Conservation (phyloP, 805 yeast species). For the Metschnikowia picachoensis region DNA sequence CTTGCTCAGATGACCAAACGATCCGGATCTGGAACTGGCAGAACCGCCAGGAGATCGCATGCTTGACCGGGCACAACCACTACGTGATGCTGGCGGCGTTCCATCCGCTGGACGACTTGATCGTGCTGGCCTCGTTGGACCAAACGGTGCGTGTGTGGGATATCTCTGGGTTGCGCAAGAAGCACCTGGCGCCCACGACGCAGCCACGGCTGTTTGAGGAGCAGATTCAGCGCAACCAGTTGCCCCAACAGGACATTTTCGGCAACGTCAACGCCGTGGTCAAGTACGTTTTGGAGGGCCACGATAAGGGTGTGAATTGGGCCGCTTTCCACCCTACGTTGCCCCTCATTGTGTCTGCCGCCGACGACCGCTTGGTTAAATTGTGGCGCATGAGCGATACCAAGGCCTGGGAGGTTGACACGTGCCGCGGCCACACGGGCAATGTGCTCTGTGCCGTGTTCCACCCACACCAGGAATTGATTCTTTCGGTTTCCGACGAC, state of each 20-base stretch:
- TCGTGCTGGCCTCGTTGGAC: conserved; percentile 94
- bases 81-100: conserved; percentile 98
- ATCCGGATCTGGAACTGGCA: conserved; percentile 99
- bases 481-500: conserved; percentile 92
- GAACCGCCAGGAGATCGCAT: conserved; percentile 94
- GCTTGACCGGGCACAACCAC: conserved; percentile 96
- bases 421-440: conserved; percentile 96
- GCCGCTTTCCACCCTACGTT: conserved; percentile 96
- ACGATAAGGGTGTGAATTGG: conserved; percentile 98
- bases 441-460: conserved; percentile 85
- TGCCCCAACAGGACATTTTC: conserved; percentile 87
- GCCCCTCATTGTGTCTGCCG: conserved; percentile 91
- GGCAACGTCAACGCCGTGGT: conserved; percentile 93
- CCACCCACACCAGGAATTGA: conserved; percentile 91
- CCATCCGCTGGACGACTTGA: conserved; percentile 92
- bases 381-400: conserved; percentile 97
- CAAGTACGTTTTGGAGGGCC: conserved; percentile 95
- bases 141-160: conserved; percentile 99
- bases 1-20: conserved; percentile 97
- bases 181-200: conserved; percentile 76
- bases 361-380: conserved; percentile 93
- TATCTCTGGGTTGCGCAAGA: conserved; percentile 88
- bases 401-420: conserved; percentile 98
- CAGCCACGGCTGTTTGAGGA: conserved; percentile 53
- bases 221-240: conserved; percentile 58